Evolutionary conservation across 495 filamentous ascomycete species (phyloP), one percentile per base, ranked within the genome.

Genomic region (Neohortaea acidophila): DNA sequence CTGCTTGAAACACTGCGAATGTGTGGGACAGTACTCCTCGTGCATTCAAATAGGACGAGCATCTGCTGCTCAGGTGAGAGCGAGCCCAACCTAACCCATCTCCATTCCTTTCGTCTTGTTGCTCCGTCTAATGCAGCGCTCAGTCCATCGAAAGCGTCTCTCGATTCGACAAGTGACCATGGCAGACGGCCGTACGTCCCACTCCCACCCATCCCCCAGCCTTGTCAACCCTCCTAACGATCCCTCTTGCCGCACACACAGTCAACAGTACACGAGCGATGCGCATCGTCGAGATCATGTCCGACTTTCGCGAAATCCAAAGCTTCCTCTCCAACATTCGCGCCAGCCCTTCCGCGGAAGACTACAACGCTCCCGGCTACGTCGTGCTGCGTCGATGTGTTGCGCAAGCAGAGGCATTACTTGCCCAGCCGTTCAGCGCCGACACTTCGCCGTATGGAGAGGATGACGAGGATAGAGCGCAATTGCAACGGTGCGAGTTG

Each of bases 231-330:
- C 28, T 31, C 6, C n/a, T 15, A 5, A 13, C 28, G 28, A 31
- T n/a, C n/a, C n/a, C n/a, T n/a, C n/a, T n/a, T n/a, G n/a, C n/a
- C n/a, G n/a, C n/a, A n/a, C n/a, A n/a, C n/a, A 32, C 35, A 93
- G 84, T 91, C 44, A 92, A 94, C 60, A 72, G 84, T 48, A 77
- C 76, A 51, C 79, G 84, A 54, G 77, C 79, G 43, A 65, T 75
- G 52, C 76, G 85, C 55, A 72, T 94, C 53, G 74, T 79, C 54
- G 80, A 92, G 57, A 65, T 92, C 42, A 79, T 91, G 50, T 69
- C 70, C 51, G 84, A 92, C 61, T 94, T 84, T 64, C 77, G 79
- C 43, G 79, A 72, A 38, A 69, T 92, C 2, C 79, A 91, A 51
- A 65, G 76, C 53, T 81, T 80, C 56, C 86, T 92, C 57, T 69